Base-by-base conservation (phyloP, 805 yeast species). In the Wickerhamomyces silvicola region DNA sequence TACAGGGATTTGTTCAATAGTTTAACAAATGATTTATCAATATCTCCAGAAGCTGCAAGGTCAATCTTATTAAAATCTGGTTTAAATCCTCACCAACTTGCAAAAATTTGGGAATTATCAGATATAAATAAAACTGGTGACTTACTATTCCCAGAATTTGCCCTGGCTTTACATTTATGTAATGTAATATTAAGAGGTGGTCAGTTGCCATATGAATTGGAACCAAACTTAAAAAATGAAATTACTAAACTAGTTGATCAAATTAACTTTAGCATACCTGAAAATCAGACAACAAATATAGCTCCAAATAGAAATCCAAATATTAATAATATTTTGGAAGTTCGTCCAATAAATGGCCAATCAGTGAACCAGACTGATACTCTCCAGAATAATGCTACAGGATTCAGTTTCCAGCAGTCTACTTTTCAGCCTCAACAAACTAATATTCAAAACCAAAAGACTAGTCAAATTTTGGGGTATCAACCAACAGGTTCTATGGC, bases 131-230 rank as follows among this genome's bases (percentile, higher is more conserved):
- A 75, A 48, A 78, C 92, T 10, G 97, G 97, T 2, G 70, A 76
- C 33, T 69, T 90, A 36, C 60, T 90, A 43, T 90, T 88, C 52
- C 97, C 97, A 1, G 97, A 90, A 55, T 90, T 90, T 65, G 94
- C 94, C 11, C 66, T 90, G 43, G 94, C 96, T 12, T 74, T 90
- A 66, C 90, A 87, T 56, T 66, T 90, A 41, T 86, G 95, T 54
- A 81, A 84, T 45, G 57, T 75, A 48, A 80, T 80, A 0, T 65
- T 84, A 42, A 76, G 76, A 48, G 95, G 95, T 18, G 83, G 80
- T 39, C 64, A 80, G 4, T 64, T 88, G 37, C 97, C 97, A 2
- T 64, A 64, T 27, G 68, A 64, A 18, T 60, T 88, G 43, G 95
- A 94, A 23, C 70, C 70, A 16, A 78, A 72, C 41, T 74, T 86